Conservation (phyloP, 2,329 filamentous ascomycete genomes). For the Alternaria conjuncta region DNA sequence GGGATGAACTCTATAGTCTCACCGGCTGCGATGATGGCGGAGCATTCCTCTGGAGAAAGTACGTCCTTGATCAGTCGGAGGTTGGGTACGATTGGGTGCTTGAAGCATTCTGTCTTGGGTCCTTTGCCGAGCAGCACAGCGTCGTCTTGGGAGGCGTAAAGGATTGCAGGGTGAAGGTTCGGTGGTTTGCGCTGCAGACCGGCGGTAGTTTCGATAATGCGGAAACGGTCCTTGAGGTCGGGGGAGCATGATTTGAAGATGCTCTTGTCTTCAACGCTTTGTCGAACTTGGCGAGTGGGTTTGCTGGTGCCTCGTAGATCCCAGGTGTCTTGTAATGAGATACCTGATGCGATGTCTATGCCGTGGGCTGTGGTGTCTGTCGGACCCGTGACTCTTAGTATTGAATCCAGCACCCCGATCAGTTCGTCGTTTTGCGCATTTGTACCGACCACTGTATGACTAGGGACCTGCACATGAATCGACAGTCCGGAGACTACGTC, state of each 20-base stretch:
- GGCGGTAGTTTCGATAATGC: conserved; percentile 67
- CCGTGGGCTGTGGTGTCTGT: conserved; percentile 56
- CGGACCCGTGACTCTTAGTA: conserved; percentile 68
- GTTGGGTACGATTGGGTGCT: conserved; percentile 68
- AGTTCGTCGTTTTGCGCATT: conserved; percentile 59
- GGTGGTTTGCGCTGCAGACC: conserved; percentile 69
- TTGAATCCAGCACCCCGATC: conserved; percentile 67
- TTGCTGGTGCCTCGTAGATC: conserved; percentile 58
- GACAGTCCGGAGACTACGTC: conserved; percentile 72
- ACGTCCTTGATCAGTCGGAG: conserved; percentile 67
- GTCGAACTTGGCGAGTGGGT: conserved; percentile 57
- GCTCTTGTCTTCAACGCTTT: conserved; percentile 64
- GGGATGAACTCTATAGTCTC: conserved; percentile 71
- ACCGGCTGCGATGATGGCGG: conserved; percentile 69
- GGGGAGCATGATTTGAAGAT: conserved; percentile 41
- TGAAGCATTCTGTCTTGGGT: conserved; percentile 60
- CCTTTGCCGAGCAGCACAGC: conserved; percentile 59
- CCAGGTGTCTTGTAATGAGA: conserved; percentile 67
- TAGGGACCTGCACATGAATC: conserved; percentile 56
- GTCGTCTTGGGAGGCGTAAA: conserved; percentile 67
- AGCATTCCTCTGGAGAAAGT: conserved; percentile 67
- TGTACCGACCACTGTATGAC: conserved; percentile 35
- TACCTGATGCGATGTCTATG: conserved; percentile 44
- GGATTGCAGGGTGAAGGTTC: conserved; percentile 70
- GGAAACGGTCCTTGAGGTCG: conserved; percentile 51